Evolutionary conservation across 345 rosid genomes (phyloP).

Genomic region (Balakata baccata): DNA sequence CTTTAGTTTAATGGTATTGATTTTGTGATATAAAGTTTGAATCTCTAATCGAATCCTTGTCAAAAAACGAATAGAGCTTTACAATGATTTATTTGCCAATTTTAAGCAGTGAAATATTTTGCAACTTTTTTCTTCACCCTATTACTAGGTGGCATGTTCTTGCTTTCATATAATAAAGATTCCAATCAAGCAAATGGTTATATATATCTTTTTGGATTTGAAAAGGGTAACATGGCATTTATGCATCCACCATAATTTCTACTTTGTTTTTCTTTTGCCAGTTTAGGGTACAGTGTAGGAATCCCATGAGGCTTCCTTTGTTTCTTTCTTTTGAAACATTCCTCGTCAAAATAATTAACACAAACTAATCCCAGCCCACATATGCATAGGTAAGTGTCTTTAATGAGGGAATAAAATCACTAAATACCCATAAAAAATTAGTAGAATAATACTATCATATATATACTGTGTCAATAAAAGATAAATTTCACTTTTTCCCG

Average conservation of each 20-base stretch:
- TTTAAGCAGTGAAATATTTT: not conserved
- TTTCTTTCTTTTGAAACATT: slow-evolving; percentile 10
- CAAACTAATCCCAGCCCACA: not conserved
- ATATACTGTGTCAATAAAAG: not conserved
- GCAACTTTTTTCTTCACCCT: no score
- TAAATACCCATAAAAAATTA: not conserved
- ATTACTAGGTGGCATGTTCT: no score
- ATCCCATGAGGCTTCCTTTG: slow-evolving; percentile 8
- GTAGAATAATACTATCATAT: not conserved
- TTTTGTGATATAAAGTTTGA: no score
- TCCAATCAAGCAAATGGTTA: not conserved
- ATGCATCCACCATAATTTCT: not conserved
- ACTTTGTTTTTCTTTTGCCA: not conserved
- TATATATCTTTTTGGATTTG: not conserved
- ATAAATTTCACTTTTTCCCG: slow-evolving; percentile 21
- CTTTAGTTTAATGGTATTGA: no score
- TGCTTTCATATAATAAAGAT: not conserved
- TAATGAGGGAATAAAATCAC: slow-evolving; percentile 2
- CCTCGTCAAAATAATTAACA: not conserved
- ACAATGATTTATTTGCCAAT: not conserved
- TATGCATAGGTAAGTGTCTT: not conserved
- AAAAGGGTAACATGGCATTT: not conserved
- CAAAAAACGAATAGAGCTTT: no score
- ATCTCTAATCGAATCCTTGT: no score
- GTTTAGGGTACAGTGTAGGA: not conserved